Base-by-base conservation (phyloP, 805 yeast species). In the Torulaspora gathmanii region DNA sequence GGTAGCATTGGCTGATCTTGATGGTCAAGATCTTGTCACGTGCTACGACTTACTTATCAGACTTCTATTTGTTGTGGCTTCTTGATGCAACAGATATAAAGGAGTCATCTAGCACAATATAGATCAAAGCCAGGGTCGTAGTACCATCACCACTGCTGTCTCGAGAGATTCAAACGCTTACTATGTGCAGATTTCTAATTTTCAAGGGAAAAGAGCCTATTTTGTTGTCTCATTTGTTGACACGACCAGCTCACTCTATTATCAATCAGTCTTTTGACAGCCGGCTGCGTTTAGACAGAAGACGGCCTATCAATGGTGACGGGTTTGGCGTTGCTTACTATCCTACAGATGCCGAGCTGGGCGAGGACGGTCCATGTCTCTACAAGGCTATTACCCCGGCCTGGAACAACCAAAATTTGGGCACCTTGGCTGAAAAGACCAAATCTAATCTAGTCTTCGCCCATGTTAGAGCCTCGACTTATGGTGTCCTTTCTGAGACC, bases 281-380 rank as follows among this genome's bases (percentile, higher is more conserved):
- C 33, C 69, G 99, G 39, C 72, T 93, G 31, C 73, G 99, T 45
- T 72, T 93, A 13, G 98, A 93, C 60, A 82, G 80, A 56, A 66
- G 95, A 53, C 79, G 95, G 42, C 98, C 99, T 1, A 87, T 93
- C 55, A 93, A 93, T 63, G 99, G 99, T 33, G 99, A 93, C 65
- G 99, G 99, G 0, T 93, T 93, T 65, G 99, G 99, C 1, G 91
- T 93, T 17, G 98, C 98, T 0, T 93, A 93, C 68, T 93, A 93
- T 61, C 73, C 81, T 3, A 56, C 70, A n/a, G 84, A 78, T 36
- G 68, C 68, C 8, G 82, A 78, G 38, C 65, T 77, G 15, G 78
- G 75, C 31, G 52, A 61, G 9, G 78, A 79, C 34, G 86, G 88
- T 1, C 98, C 99, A 20, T 93, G 98, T 65, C 76, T 89, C 2